phyloP scores from a whole-genome alignment of 2,329 filamentous ascomycete species.

The Westerdykella aurantiaca region DNA sequence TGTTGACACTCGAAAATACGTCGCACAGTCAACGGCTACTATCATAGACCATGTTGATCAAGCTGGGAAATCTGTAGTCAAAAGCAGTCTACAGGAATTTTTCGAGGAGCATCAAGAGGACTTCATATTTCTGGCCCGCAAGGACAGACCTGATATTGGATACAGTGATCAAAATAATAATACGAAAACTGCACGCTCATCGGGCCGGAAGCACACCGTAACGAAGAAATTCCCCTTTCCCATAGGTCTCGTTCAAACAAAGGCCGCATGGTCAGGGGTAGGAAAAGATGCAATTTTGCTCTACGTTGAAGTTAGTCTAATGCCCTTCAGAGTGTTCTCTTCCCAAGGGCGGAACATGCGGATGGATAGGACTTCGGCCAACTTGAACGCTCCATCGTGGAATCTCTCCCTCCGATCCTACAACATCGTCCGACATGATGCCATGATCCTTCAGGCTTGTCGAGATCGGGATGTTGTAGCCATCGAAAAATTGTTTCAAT shows the following conservation, averaged over 20 bases:
- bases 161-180: no score
- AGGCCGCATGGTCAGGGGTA: not conserved
- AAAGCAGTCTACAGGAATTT: not conserved
- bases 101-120: not conserved
- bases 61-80: not conserved
- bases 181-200: not conserved
- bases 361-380: slow-evolving; percentile 1
- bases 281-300: not conserved
- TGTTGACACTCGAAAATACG: not conserved
- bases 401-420: slow-evolving; percentile 1
- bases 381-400: slow-evolving; percentile 3
- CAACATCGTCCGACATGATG: slow-evolving; percentile 3
- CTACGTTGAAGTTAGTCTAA: not conserved
- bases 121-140: no score
- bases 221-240: slow-evolving; percentile 1
- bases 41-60: not conserved
- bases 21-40: not conserved
- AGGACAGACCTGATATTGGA: no score
- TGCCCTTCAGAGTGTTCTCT: slow-evolving; percentile 6
- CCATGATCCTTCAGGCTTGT: slow-evolving; percentile 4
- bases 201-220: slow-evolving; percentile 1
- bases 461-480: not conserved
- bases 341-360: not conserved
- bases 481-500: slow-evolving; percentile 3
- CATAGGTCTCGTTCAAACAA: slow-evolving; percentile 6